Evolutionary conservation across 2,329 filamentous ascomycete genomes (phyloP), one percentile per base, ranked within the genome.

Genomic region (Fusarium continuum): DNA sequence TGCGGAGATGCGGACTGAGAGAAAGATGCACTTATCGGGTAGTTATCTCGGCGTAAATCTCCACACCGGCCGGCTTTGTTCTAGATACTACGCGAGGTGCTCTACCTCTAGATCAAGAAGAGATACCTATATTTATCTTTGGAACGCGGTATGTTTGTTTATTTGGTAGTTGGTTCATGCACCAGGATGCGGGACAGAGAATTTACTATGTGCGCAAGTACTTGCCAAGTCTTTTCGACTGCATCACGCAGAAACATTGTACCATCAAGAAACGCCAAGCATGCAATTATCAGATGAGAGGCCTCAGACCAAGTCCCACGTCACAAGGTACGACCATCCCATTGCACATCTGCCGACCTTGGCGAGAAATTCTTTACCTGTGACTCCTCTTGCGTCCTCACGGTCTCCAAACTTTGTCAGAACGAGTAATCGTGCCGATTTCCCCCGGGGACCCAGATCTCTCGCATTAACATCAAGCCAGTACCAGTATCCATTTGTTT

Each of bases 401-500:
- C 73, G 72, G 5, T 77, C 78, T 40, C 82, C 79, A 5, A 85
- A 71, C 57, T 70, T 77, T 10, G 72, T 84, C 31, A 96, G 79
- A 17, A 86, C 85, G 54, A 85, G 85, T 25, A 95, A 76, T 64
- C 82, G 83, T 6, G 94, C 78, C 48, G 83, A 85, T 76, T 93
- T 86, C 0, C 91, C 91, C 0, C 88, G 85, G 0, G 80, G 80
- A 1, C 92, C 92, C 17, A 96, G 77, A 54, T 88, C 84, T 26
- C 80, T 76, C 1, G 86, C 82, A 22, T 83, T 79, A 5, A 97
- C 84, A 75, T 97, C 94, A 2, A 87, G 77, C 87, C 91, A 96
- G 86, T 90, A 96, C 77, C 89, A 88, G 71, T 85, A 90, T 13
- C 90, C 91, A 57, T 94, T 90, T n/a, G 86, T 90, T 44, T 91